phyloP scores from a whole-genome alignment of 164 flowering plant genomes.

The Sextonia rubra region DNA sequence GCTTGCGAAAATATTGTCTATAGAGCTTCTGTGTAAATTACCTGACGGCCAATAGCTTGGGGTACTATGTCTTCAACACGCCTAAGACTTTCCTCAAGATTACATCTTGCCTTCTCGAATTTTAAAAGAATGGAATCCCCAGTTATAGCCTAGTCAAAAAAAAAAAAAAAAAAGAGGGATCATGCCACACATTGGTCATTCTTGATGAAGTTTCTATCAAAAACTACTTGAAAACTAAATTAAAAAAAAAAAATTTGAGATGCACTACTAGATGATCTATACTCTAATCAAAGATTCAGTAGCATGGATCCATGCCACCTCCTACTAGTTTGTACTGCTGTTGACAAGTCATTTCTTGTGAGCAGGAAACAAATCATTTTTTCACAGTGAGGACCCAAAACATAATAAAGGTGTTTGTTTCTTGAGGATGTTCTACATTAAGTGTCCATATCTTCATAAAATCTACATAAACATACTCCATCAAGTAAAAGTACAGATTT shows the following conservation, averaged over 20 bases:
- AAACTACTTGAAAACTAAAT: background rate
- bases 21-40: conserved; percentile 19
- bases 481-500: too few relatives aligned
- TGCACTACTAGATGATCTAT: background rate
- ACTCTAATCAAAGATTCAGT: background rate
- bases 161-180: background rate
- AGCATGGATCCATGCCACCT: background rate
- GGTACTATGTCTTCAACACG: conserved; percentile 93
- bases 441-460: background rate
- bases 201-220: background rate
- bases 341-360: background rate
- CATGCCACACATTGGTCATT: conserved; percentile 3
- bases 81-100: conserved; percentile 70
- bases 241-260: background rate
- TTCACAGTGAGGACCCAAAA: too few relatives aligned
- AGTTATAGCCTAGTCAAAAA: conserved; percentile 72
- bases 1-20: background rate
- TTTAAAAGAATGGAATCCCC: conserved; percentile 82
- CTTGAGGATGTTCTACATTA: background rate
- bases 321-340: background rate
- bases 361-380: background rate
- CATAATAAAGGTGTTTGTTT: background rate
- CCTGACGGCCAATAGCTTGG: conserved; percentile 81
- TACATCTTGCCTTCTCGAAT: conserved; percentile 77
- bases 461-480: too few relatives aligned